Conservation (phyloP, 805 yeast species). For the Spathaspora boniae region DNA sequence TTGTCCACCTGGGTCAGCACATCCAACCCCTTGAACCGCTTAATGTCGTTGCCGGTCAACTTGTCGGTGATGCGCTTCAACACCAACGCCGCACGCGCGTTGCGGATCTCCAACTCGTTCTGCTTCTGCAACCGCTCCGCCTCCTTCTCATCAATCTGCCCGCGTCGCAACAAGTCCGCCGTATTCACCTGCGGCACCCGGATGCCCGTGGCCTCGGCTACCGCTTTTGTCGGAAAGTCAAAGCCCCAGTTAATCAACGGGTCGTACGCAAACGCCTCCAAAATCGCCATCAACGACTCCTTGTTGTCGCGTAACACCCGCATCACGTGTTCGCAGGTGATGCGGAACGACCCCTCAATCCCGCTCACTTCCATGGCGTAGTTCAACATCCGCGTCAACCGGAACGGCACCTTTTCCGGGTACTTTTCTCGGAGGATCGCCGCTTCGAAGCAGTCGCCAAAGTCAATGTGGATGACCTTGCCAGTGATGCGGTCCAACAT, state of each 20-base stretch:
- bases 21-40: slow-evolving; percentile 62
- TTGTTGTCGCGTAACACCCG: slow-evolving; percentile 87
- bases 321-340: slow-evolving; percentile 97
- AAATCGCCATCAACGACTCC: slow-evolving; percentile 95
- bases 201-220: slow-evolving; percentile 70
- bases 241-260: slow-evolving; percentile 99
- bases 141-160: slow-evolving; percentile 74
- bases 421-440: slow-evolving; percentile 94
- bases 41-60: slow-evolving; percentile 90
- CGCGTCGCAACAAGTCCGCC: slow-evolving; percentile 65
- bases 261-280: slow-evolving; percentile 98
- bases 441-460: slow-evolving; percentile 98
- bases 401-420: slow-evolving; percentile 97
- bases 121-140: slow-evolving; percentile 67
- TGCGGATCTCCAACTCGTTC: slow-evolving; percentile 69
- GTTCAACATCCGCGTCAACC: slow-evolving; percentile 93
- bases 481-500: slow-evolving; percentile 95
- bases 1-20: slow-evolving; percentile 91
- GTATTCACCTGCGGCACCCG: slow-evolving; percentile 65
- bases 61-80: slow-evolving; percentile 88
- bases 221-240: slow-evolving; percentile 80
- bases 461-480: slow-evolving; percentile 94
- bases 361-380: slow-evolving; percentile 99
- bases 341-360: slow-evolving; percentile 94
- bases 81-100: slow-evolving; percentile 88